Base-by-base conservation (phyloP, 2,329 filamentous ascomycete species). In the Pyrenochaeta sp. region DNA sequence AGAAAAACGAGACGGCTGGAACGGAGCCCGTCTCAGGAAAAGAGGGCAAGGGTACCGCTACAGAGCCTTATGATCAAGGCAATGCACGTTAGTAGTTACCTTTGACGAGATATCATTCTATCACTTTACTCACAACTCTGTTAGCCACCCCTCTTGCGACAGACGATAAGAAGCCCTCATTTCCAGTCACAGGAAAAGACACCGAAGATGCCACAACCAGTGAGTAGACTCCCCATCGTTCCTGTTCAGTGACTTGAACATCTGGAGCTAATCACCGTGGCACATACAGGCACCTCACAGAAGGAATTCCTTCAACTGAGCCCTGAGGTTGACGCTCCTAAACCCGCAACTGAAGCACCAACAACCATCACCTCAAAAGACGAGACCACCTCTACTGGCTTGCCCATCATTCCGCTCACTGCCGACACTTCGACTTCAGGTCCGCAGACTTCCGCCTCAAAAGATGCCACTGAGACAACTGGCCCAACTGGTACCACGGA, bases 61-160 rank as follows among this genome's bases (percentile, higher is more conserved):
- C 81, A 7, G 86, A 93, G 67, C 90, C 90, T 0, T 95, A 86
- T 60, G 90, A 95, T 65, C 83, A 84, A 45, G 90, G 90, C 35
- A 94, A 94, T 14, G 40, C 43, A 22, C 24, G 48, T 51, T 18
- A 44, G 42, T 27, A 3, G 10, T 18, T n/a, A 21, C 15, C 19
- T 22, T 6, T 7, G 5, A 5, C n/a, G 13, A n/a, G 10, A 22
- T 6, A 14, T 18, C n/a, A 14, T 13, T 18, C 11, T 14, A 8
- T 3, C n/a, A 6, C 23, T 26, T 13, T 24, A 29, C 48, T 44
- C 17, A 47, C 24, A 35, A 10, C 11, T 6, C 17, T 30, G 20
- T n/a, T 27, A 50, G 47, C 42, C 24, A 53, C 47, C 23, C 35
- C 40, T 2, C 41, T 34, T 8, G 39, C 41, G 20, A 36, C 30